These are phyloP conservation scores for Coemansia sp. DNA, from an alignment of 192 early-diverging fungal genomes.

Conservation along the genomic window DNA sequence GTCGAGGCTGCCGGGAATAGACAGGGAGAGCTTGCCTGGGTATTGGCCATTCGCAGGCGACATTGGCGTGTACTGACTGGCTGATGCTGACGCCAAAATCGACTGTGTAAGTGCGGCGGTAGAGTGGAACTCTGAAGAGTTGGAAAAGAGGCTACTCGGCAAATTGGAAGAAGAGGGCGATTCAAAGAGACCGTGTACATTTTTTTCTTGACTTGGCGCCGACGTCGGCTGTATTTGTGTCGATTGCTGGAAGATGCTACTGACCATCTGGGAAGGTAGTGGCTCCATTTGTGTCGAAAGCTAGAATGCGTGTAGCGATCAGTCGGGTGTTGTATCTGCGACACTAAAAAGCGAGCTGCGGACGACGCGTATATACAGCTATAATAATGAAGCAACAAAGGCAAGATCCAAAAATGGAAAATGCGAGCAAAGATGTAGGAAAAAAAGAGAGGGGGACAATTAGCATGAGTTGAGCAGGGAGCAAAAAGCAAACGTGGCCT, in stretches of 20 bases:
- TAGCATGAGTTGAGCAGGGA: constrained; percentile 5
- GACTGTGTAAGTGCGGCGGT: constrained; percentile 3
- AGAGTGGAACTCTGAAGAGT: neutral
- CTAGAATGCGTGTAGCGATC: neutral
- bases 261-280: constrained; percentile 27
- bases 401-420: constrained; percentile 5
- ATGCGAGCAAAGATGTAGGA: constrained; percentile 1
- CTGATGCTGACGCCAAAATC: neutral
- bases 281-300: constrained; percentile 33
- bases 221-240: constrained; percentile 26
- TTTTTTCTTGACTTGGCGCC: neutral
- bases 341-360: constrained; percentile 1
- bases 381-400: constrained; percentile 5
- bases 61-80: constrained; percentile 7
- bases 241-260: constrained; percentile 36
- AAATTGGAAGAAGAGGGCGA: too few relatives aligned
- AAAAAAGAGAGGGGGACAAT: neutral
- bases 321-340: constrained; percentile 8
- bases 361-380: constrained; percentile 1
- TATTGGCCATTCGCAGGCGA: neutral
- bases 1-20: constrained; percentile 2
- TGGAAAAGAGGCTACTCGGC: constrained; percentile 3
- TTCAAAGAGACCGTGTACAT: neutral
- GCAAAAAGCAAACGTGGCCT: neutral
- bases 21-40: neutral